Conservation (phyloP, 1,284 basidiomycete genomes). For the Rhodotorula sp. region DNA sequence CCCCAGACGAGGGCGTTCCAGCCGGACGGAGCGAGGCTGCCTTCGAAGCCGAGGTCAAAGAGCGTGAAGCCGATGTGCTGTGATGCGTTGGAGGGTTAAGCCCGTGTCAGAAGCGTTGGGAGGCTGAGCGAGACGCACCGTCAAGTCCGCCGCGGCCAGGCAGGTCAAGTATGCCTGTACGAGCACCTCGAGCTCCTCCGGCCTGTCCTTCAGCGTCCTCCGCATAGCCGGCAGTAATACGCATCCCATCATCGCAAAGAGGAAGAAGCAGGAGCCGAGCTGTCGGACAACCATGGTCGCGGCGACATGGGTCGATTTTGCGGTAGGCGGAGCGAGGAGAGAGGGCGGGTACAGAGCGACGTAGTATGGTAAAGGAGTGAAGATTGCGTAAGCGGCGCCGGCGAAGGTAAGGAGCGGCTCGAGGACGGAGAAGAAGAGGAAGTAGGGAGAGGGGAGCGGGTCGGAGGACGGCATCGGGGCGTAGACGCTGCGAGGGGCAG, state of each 20-base stretch:
- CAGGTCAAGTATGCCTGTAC: constrained; percentile 47
- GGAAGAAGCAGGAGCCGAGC: constrained; percentile 52
- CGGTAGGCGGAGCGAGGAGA: constrained; percentile 35
- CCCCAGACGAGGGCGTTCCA: constrained; percentile 51
- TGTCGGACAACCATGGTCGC: constrained; percentile 46
- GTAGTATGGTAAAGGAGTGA: constrained; percentile 46
- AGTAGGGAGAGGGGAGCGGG: constrained; percentile 22
- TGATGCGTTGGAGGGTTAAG: background rate
- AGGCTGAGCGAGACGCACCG: constrained; percentile 4
- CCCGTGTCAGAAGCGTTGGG: no score
- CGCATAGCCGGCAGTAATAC: constrained; percentile 47
- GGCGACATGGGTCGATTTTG: constrained; percentile 44
- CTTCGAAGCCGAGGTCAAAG: constrained; percentile 17
- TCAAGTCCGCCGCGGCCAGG: constrained; percentile 50
- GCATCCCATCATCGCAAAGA: constrained; percentile 50
- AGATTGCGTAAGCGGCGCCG: constrained; percentile 49
- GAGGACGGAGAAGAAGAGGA: constrained; percentile 37
- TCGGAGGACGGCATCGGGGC: background rate
- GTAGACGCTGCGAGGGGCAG: no score
- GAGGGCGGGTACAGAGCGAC: constrained; percentile 44
- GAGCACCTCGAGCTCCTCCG: constrained; percentile 44
- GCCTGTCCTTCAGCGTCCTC: constrained; percentile 36
- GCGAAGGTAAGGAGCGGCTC: constrained; percentile 45
- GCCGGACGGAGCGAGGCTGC: constrained; percentile 3
- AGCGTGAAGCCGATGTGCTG: constrained; percentile 34